phyloP scores from a whole-genome alignment of 2,329 filamentous ascomycete genomes.

The Colletotrichum sp. region DNA sequence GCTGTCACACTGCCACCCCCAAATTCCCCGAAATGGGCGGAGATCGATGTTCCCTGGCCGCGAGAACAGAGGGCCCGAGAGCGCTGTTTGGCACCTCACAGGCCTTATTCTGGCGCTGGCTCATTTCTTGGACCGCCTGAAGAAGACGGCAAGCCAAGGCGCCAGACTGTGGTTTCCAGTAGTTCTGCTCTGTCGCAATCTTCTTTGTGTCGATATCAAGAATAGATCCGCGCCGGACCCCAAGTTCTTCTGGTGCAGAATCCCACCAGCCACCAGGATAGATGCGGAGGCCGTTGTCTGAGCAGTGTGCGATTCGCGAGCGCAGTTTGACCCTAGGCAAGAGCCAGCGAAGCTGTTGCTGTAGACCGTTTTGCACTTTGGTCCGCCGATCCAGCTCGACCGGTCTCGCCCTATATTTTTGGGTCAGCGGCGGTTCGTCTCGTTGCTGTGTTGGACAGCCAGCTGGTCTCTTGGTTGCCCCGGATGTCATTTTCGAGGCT shows the following conservation, averaged over 20 bases:
- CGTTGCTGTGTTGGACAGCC: not conserved
- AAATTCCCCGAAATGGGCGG: not conserved
- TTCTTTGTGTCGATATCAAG: not conserved
- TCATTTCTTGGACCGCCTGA: constrained; percentile 4
- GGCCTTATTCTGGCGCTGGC: not conserved
- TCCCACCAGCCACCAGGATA: not conserved
- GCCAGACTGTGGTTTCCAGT: not conserved
- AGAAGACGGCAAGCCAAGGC: not conserved
- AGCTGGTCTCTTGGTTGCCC: constrained; percentile 3
- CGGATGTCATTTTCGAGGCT: not conserved
- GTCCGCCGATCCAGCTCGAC: not conserved
- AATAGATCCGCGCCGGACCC: not conserved
- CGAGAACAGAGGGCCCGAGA: constrained; percentile 28
- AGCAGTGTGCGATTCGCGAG: not conserved
- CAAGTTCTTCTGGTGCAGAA: not conserved
- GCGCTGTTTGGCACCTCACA: constrained; percentile 27
- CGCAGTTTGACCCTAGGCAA: not conserved
- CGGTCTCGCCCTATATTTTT: not conserved
- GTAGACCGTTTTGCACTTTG: not conserved
- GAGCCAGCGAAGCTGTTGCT: not conserved
- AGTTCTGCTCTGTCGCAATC: not conserved
- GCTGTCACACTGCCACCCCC: constrained; percentile 9
- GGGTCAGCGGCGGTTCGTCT: not conserved
- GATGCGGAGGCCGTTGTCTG: not conserved
- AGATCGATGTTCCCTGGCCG: not conserved